Evolutionary conservation across 2,329 filamentous ascomycete species (phyloP), one percentile per base, ranked within the genome.

Genomic region (Aspergillus chevalieri): DNA sequence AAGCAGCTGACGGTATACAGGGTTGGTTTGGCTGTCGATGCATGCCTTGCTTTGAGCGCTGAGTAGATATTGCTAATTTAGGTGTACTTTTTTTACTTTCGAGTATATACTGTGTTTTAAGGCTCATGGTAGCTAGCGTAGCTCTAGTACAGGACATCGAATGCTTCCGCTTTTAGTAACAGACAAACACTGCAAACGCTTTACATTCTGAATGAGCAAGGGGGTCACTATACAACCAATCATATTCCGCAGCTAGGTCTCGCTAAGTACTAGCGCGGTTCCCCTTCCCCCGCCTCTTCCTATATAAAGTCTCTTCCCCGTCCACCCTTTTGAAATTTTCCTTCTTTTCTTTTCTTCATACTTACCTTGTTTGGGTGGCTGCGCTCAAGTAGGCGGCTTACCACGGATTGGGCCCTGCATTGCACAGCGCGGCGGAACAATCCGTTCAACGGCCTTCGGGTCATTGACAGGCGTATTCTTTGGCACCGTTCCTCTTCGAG

Each of bases 11-110:
- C 38, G 15, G 34, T 45, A 30, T 30, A 52, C 43, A 90, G 87
- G 69, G 87, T 93, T 61, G 87, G 87, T 36, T 74, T 89, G 58
- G 88, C 88, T n/a, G 88, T 93, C 38, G 88, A 93, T 70, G 88
- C 87, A 44, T 93, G 88, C 68, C 79, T 93, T 57, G 86, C 87
- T 53, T 74, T 93, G 50, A 81, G 76, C 55, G 66, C 72, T 42
- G 71, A 70, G 56, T 71, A 63, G 55, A 38, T 30, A 41, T 5
- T 17, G n/a, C n/a, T 36, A 17, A 36, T n/a, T 36, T 17, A 36
- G n/a, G 3, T 36, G 6, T 36, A 36, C 34, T 36, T 36, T 7
- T 7, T 36, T 36, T 9, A 36, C 15, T 36, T 36, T 17, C 34
- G 14, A 36, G 14, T 36, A 36, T 36, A 17, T 17, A 36, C 6